Base-by-base conservation (phyloP, 2,329 filamentous ascomycete genomes). In the Aspergillus intermedius region DNA sequence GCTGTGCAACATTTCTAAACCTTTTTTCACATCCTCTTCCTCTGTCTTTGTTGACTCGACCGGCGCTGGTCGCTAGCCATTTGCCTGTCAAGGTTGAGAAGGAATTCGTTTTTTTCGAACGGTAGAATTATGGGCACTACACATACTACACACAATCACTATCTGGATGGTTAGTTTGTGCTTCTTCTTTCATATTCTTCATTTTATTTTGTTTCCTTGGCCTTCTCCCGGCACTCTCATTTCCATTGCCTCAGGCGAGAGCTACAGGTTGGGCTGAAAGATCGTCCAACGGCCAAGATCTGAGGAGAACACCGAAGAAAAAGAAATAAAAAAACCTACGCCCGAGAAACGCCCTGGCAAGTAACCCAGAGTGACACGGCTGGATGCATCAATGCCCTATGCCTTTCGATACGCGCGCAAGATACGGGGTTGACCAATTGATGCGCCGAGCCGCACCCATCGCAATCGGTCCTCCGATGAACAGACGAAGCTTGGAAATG, bases 121-220 rank as follows among this genome's bases (percentile, higher is more conserved):
- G 46, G 44, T 51, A 53, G 56, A 57, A 56, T 39, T 58, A 69
- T 68, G 63, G 65, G 66, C 56, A 61, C 60, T 53, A 56, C 61
- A 55, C 61, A 60, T 53, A 62, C 25, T 30, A 30, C 25, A 30
- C 25, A 30, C 25, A 30, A 12, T 30, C 25, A 62, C 51, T 61
- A 63, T 54, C 55, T 62, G 50, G 65, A 70, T 69, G 68, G 68
- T 70, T 53, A 69, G 68, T 70, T 46, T 47, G 49, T 46, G 49
- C 46, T 52, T 52, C 51, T 49, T 47, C 48, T 56, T 49, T 50
- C 40, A 12, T 43, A 35, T 49, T 44, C 28, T 22, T 45, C 48
- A 49, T 54, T 61, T 58, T 47, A 47, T 50, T 25, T 23, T 40
- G 22, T 37, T 19, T 44, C 15, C 13, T 22, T 35, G 22, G 23